Evolutionary conservation across 192 early-diverging fungal genomes (phyloP).

Genomic region (Coemansia sp.): DNA sequence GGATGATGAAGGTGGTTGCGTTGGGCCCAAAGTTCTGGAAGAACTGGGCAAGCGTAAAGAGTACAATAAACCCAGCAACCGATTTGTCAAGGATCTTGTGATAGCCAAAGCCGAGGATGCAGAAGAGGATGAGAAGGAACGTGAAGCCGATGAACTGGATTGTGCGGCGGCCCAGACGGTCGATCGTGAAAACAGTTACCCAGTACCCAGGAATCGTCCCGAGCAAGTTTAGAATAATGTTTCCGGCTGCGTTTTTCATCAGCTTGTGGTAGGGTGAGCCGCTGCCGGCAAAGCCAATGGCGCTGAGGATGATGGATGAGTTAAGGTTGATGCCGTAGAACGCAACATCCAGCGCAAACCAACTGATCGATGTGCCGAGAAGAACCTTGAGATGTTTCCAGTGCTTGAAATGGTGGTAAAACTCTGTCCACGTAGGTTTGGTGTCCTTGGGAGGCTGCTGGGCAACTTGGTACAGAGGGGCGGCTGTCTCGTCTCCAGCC

Average conservation of each 20-base stretch:
- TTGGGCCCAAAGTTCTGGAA: slow-evolving; percentile 98
- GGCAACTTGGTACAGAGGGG: slow-evolving; percentile 49
- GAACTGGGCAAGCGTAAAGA: slow-evolving; percentile 65
- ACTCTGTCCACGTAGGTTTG: slow-evolving; percentile 57
- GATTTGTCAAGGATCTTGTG: slow-evolving; percentile 60
- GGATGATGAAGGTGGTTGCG: slow-evolving; percentile 80
- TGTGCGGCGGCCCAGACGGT: slow-evolving; percentile 80
- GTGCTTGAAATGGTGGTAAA: slow-evolving; percentile 67
- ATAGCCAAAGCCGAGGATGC: slow-evolving; percentile 72
- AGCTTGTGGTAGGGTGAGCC: slow-evolving; percentile 50
- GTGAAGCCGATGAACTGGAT: slow-evolving; percentile 89
- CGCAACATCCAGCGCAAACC: slow-evolving; percentile 76
- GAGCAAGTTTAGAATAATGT: slow-evolving; percentile 81
- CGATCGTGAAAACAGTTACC: slow-evolving; percentile 87
- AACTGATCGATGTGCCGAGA: slow-evolving; percentile 67
- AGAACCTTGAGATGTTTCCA: slow-evolving; percentile 81
- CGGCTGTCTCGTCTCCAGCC: slow-evolving; percentile 26
- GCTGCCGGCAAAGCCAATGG: slow-evolving; percentile 61
- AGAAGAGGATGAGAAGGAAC: slow-evolving; percentile 76
- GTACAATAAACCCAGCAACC: slow-evolving; percentile 58
- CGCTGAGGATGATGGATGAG: slow-evolving; percentile 67
- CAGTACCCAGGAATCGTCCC: slow-evolving; percentile 93
- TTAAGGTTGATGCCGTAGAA: slow-evolving; percentile 81
- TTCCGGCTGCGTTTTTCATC: slow-evolving; percentile 77
- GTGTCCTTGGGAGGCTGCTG: slow-evolving; percentile 14